phyloP scores from a whole-genome alignment of 768 basidiomycete genomes.

The Lactarius hengduanensis region DNA sequence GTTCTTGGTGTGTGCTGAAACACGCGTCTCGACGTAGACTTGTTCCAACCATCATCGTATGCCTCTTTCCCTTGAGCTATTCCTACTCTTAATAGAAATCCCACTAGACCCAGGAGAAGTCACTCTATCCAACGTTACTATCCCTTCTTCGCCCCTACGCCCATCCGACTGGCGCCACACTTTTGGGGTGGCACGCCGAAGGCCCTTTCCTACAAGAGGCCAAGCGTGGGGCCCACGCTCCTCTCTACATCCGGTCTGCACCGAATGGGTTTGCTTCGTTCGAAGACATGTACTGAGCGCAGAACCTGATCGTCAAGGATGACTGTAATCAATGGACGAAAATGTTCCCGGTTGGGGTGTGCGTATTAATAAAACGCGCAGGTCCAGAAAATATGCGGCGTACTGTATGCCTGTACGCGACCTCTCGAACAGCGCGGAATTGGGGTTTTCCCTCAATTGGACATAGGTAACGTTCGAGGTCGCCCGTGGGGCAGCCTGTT shows the following conservation, averaged over 20 bases:
- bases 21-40: constrained; percentile 24
- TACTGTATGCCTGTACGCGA: constrained; percentile 66
- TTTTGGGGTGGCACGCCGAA: constrained; percentile 90
- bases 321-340: constrained; percentile 63
- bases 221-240: constrained; percentile 84
- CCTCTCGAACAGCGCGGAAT: constrained; percentile 63
- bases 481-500: neutral
- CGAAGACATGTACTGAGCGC: constrained; percentile 68
- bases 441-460: constrained; percentile 81
- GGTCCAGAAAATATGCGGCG: constrained; percentile 87
- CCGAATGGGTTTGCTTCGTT: constrained; percentile 63
- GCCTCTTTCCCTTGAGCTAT: constrained; percentile 29
- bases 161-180: constrained; percentile 59
- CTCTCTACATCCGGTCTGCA: constrained; percentile 61
- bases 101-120: constrained; percentile 71
- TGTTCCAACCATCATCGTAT: constrained; percentile 56
- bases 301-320: constrained; percentile 60
- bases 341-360: constrained; percentile 51
- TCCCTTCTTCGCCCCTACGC: constrained; percentile 66
- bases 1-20: constrained; percentile 6
- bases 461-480: constrained; percentile 63
- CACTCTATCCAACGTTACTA: constrained; percentile 69
- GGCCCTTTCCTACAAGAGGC: constrained; percentile 81
- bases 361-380: constrained; percentile 78
- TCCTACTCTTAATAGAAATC: neutral